Evolutionary conservation across 2,329 filamentous ascomycete species (phyloP).

Genomic region (Hypoxylon sp.): DNA sequence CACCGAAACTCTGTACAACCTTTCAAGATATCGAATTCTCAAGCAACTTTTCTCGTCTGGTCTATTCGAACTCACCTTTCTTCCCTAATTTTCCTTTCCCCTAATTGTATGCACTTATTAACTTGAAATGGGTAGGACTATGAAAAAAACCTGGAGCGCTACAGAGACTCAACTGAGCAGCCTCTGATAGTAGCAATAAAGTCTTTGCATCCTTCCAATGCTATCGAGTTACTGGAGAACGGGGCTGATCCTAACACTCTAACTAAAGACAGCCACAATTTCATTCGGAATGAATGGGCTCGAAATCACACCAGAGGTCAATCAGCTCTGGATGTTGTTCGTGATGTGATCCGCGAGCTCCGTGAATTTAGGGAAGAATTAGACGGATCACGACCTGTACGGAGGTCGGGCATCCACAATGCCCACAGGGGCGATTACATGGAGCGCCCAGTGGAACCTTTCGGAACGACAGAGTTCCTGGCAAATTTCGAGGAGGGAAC

Average conservation of each 20-base stretch:
- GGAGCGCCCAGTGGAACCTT: conserved; percentile 51
- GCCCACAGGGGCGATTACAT: conserved; percentile 49
- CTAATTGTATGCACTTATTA: not conserved
- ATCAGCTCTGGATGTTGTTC: conserved; percentile 74
- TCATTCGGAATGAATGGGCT: conserved; percentile 55
- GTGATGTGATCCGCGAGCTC: conserved; percentile 65
- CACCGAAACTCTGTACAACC: not conserved
- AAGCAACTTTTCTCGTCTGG: not conserved
- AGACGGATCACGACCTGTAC: conserved; percentile 39
- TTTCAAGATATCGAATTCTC: not conserved
- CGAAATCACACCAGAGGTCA: conserved; percentile 58
- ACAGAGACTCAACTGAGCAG: conserved; percentile 67
- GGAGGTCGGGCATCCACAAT: conserved; percentile 29
- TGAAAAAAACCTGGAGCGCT: conserved; percentile 66
- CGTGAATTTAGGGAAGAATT: conserved; percentile 60
- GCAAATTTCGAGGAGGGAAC: conserved; percentile 64
- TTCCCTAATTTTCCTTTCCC: conserved; percentile 44
- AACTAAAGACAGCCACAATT: conserved; percentile 57
- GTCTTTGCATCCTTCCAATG: conserved; percentile 63
- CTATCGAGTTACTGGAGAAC: conserved; percentile 70
- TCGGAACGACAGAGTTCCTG: conserved; percentile 67
- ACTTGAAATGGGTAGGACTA: conserved; percentile 39
- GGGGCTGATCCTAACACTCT: conserved; percentile 78
- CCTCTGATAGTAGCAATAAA: conserved; percentile 76
- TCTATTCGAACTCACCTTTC: not conserved